phyloP scores from a whole-genome alignment of 2,329 filamentous ascomycete species.

The Diaporthe nobilis region DNA sequence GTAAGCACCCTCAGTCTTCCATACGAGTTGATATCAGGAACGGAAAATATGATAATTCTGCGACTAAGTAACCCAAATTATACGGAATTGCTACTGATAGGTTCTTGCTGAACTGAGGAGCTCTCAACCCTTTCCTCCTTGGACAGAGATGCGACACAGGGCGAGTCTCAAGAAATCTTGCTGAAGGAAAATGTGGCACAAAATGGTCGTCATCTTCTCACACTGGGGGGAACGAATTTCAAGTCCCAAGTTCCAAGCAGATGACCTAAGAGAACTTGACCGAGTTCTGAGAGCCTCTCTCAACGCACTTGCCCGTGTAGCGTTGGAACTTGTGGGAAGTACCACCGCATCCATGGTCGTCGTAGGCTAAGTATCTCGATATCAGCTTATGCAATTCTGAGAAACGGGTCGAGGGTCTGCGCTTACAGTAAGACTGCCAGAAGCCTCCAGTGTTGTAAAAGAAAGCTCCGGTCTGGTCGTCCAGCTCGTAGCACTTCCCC shows the following conservation, averaged over 20 bases:
- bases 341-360: background rate
- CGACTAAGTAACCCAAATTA: background rate
- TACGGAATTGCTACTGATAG: background rate
- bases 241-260: background rate
- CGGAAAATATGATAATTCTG: no score
- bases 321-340: background rate
- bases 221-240: background rate
- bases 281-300: conserved; percentile 4
- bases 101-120: background rate
- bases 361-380: background rate
- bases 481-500: conserved; percentile 6
- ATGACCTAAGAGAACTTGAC: conserved; percentile 3
- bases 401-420: background rate
- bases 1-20: no score
- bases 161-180: background rate
- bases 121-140: background rate
- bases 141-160: background rate
- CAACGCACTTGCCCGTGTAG: background rate
- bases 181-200: background rate
- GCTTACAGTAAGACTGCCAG: conserved; percentile 16
- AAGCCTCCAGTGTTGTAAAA: conserved; percentile 9
- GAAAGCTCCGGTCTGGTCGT: conserved; percentile 10
- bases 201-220: background rate
- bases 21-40: no score
- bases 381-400: background rate